Percentiles rank a stretch among this genome's conserved stretches.
Conservation (phyloP, 164 flowering plant genomes). For the Amborella trichopoda region DNA sequence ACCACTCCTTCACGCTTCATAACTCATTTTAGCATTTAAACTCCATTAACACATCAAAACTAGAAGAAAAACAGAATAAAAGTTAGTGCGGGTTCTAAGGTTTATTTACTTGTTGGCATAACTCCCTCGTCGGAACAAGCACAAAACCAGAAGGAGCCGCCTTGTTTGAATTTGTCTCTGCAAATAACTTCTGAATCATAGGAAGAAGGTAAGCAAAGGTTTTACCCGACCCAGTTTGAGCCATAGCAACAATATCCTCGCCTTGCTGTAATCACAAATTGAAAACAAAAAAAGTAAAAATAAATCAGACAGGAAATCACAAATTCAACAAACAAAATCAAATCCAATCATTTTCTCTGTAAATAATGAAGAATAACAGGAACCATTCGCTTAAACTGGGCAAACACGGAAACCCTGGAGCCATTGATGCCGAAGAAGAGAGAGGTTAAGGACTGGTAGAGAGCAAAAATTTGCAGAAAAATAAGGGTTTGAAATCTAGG, state of each 20-base stretch:
- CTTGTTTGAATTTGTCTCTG: conserved; percentile 26
- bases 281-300: neutral
- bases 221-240: conserved; percentile 96
- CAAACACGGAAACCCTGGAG: neutral
- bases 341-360: no score
- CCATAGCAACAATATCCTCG: conserved; percentile 85
- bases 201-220: conserved; percentile 93
- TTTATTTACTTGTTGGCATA: conserved; percentile 79
- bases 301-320: neutral
- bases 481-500: no score
- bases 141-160: conserved; percentile 54
- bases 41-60: no score
- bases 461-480: no score
- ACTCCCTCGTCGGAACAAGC: conserved; percentile 85
- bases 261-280: conserved; percentile 53
- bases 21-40: no score
- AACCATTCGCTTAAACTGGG: no score
- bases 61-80: no score
- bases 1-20: no score
- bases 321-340: neutral
- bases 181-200: conserved; percentile 72
- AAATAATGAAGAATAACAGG: no score
- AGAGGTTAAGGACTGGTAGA: no score
- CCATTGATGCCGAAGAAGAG: no score
- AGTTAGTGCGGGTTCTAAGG: no score